These are phyloP conservation scores for Halophytophthora polymorphica DNA, from an alignment of 352 stramenopile species.

Conservation along the genomic window DNA sequence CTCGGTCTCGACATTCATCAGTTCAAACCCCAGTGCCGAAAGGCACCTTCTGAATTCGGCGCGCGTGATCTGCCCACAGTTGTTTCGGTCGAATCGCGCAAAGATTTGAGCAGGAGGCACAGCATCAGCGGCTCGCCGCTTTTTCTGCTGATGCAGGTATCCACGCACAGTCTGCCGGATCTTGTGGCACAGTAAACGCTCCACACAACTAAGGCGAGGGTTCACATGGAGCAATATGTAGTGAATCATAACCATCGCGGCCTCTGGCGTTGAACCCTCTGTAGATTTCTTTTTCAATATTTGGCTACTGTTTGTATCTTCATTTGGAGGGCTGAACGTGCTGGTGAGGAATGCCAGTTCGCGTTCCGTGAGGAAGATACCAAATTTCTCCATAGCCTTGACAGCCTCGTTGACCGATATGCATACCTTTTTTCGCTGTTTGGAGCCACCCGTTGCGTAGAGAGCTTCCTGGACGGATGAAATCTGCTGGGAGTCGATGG, in stretches of 20 bases:
- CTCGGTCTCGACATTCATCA: slow-evolving; percentile 57
- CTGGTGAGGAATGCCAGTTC: slow-evolving; percentile 23
- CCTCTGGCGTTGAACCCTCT: neutral
- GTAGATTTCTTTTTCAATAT: neutral
- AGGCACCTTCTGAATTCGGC: slow-evolving; percentile 69
- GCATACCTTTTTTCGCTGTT: slow-evolving; percentile 15
- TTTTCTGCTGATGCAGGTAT: slow-evolving; percentile 29
- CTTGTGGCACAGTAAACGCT: slow-evolving; percentile 64
- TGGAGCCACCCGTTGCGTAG: neutral
- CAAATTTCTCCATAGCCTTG: slow-evolving; percentile 25
- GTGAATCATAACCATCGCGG: slow-evolving; percentile 29
- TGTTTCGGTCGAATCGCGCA: slow-evolving; percentile 47
- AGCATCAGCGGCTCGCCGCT: slow-evolving; percentile 14
- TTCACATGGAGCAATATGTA: slow-evolving; percentile 61
- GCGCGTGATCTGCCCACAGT: slow-evolving; percentile 44
- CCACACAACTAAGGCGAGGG: slow-evolving; percentile 40
- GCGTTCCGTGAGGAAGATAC: slow-evolving; percentile 32
- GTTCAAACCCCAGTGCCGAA: slow-evolving; percentile 58
- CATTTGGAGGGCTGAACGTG: slow-evolving; percentile 13
- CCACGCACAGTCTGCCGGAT: slow-evolving; percentile 46
- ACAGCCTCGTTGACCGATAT: slow-evolving; percentile 11
- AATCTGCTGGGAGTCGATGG: slow-evolving; percentile 49
- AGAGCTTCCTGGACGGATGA: slow-evolving; percentile 39
- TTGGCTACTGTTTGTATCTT: slow-evolving; percentile 1
- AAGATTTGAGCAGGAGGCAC: slow-evolving; percentile 39